Percentiles rank a stretch among this genome's conserved stretches.
Conservation (phyloP, 352 stramenopile genomes). For the Phytophthora fragariaefolia region DNA sequence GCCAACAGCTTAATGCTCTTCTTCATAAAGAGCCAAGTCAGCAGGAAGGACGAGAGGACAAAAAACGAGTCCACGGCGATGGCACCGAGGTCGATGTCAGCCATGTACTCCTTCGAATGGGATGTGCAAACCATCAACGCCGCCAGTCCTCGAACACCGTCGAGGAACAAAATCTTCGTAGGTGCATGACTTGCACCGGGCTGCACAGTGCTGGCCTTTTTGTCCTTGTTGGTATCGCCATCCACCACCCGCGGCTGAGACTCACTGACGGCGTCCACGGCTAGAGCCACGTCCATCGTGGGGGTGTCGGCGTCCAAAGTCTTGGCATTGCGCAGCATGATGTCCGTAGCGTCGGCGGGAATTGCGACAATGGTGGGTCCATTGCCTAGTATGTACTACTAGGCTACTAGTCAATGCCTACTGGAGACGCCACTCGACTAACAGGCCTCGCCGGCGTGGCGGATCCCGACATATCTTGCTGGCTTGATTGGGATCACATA, state of each 20-base stretch:
- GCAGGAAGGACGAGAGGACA: conserved; percentile 51
- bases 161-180: conserved; percentile 42
- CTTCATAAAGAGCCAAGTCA: conserved; percentile 50
- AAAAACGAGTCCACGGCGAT: conserved; percentile 54
- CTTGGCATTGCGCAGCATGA: conserved; percentile 25
- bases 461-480: conserved; percentile 12
- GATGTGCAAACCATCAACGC: conserved; percentile 41
- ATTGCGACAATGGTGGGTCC: conserved; percentile 13
- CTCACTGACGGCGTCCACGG: neutral
- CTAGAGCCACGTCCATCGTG: conserved; percentile 6
- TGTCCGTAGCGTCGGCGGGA: neutral
- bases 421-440: conserved; percentile 9
- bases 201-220: neutral
- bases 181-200: neutral
- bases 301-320: conserved; percentile 6
- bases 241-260: conserved; percentile 2
- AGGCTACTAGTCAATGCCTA: neutral
- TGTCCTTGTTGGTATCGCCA: conserved; percentile 10
- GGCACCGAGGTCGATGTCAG: conserved; percentile 34
- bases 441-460: neutral
- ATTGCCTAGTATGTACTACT: too few relatives aligned
- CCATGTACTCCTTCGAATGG: conserved; percentile 42
- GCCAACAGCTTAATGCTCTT: conserved; percentile 35
- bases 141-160: conserved; percentile 48
- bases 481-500: neutral